These are phyloP conservation scores for Stephania yunnanensis DNA, from an alignment of 164 flowering plant species.

Conservation along the genomic window DNA sequence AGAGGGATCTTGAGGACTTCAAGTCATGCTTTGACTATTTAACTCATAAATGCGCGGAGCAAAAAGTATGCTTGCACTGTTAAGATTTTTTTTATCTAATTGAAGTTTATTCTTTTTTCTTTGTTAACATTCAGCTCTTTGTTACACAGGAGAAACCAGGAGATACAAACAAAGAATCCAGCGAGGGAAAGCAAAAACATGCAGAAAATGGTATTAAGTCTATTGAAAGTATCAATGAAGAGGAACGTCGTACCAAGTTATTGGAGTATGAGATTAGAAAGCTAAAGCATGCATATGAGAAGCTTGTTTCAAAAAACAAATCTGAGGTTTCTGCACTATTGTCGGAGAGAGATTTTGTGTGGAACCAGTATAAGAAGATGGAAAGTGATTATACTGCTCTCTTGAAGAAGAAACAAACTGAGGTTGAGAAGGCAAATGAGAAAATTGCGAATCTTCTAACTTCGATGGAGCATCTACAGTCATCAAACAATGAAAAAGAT, in stretches of 20 bases:
- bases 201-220: conserved; percentile 15
- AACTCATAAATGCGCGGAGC: conserved; percentile 23
- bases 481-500: conserved; percentile 53
- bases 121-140: not conserved
- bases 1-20: conserved; percentile 44
- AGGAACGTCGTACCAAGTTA: conserved; percentile 12
- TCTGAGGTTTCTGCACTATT: conserved; percentile 57
- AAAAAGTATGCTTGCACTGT: conserved; percentile 28
- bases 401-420: conserved; percentile 27
- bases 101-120: too few species aligned
- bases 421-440: conserved; percentile 48
- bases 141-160: conserved; percentile 26
- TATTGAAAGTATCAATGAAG: conserved; percentile 9
- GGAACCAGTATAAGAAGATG: conserved; percentile 66
- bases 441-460: conserved; percentile 40
- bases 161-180: conserved; percentile 8
- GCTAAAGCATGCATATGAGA: conserved; percentile 43
- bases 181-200: conserved; percentile 10
- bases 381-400: conserved; percentile 43
- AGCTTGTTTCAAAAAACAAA: conserved; percentile 39
- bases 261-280: conserved; percentile 41
- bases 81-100: not conserved
- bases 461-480: conserved; percentile 46
- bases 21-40: conserved; percentile 39
- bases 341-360: conserved; percentile 63